Evolutionary conservation across 208 protist genomes (phyloP).

Genomic region (Leishmania aethiopica): DNA sequence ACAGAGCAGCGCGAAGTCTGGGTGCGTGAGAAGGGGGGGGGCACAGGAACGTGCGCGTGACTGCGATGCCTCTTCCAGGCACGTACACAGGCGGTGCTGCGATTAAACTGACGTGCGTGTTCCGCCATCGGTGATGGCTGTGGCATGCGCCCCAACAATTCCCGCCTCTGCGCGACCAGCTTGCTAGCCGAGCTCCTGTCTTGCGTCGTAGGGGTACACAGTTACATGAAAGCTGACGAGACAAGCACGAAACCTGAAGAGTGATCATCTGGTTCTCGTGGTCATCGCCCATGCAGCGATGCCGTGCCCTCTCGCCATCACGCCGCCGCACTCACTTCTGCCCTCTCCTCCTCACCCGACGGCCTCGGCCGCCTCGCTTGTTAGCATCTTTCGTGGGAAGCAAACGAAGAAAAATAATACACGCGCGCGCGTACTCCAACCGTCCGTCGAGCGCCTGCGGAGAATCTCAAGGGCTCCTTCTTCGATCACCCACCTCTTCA

Average conservation of each 20-base stretch:
- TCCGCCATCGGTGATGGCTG: background rate
- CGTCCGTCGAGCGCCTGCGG: background rate
- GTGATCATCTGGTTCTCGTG: background rate
- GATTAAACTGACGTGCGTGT: background rate
- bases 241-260: background rate
- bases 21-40: background rate
- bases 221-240: background rate
- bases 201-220: background rate
- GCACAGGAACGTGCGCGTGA: background rate
- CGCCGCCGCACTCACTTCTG: background rate
- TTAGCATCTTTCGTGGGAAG: background rate
- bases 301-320: background rate
- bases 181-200: background rate
- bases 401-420: background rate
- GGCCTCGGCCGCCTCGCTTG: background rate
- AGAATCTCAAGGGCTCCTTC: background rate
- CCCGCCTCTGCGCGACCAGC: background rate
- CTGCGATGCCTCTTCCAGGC: background rate
- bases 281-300: background rate
- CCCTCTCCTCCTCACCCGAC: background rate
- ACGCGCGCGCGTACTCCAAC: background rate
- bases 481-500: background rate
- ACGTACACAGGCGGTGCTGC: background rate
- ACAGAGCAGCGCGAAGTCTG: background rate
- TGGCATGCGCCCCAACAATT: background rate